Base-by-base conservation (phyloP, 345 rosid species). In the Euphorbia pulcherrima region DNA sequence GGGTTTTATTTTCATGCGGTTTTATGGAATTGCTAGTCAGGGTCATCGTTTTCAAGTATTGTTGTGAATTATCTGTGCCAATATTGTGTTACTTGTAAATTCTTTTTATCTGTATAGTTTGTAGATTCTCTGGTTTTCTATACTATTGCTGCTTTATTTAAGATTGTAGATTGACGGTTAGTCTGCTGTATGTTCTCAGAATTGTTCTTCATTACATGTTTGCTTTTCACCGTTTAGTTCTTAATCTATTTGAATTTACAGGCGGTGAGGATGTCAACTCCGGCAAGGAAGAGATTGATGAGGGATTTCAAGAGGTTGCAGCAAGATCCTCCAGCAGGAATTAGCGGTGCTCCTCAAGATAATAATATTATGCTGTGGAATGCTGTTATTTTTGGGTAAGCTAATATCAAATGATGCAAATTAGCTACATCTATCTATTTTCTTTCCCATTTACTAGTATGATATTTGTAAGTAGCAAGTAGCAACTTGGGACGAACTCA, bases 271-370 rank as follows among this genome's bases (percentile, higher is more conserved):
- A 72, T 76, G 79, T 67, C 79, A 12, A 76, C 79, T 35, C 79
- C 79, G 3, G 60, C 79, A 3, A 67, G 79, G 79, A 76, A 76
- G 75, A 76, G 79, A 44, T 26, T 76, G 73, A 76, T 72, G 76
- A 76, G 79, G 72, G 79, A 76, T 62, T 76, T 76, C 33, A 76
- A 76, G 79, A 76, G 76, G 73, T 53, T 76, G 70, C 79, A 76
- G 44, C 76, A 76, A n/a, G 79, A 76, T 50, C 79, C 76, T n/a
- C 79, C 79, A 46, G 79, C 79, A 13, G 79, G 79, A 18, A 76
- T 76, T 13, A 76, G 79, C 40, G 73, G 76, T 20, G 76, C 79
- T 23, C 76, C 79, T 9, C 79, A 76, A 50, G 79, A 76, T 33
- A 76, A 72, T 41, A 76, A 76, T 21, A 72, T 76, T 20, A 62